These are phyloP conservation scores for Eucommia ulmoides DNA, from an alignment of 257 asterid species.

Conservation along the genomic window DNA sequence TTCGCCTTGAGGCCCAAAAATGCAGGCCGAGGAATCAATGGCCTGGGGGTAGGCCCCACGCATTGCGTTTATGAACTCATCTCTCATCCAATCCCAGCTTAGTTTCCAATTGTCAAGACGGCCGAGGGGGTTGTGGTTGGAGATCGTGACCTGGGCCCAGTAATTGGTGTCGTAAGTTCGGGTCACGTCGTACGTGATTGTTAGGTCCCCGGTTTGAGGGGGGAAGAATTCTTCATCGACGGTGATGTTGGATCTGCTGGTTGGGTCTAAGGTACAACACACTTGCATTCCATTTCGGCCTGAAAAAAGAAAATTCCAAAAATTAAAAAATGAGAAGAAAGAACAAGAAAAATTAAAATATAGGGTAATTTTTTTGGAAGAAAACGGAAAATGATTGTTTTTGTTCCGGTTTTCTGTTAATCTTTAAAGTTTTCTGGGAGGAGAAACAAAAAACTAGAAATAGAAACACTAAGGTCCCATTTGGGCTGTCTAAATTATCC, in stretches of 20 bases:
- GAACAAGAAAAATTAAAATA: background rate
- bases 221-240: constrained; percentile 47
- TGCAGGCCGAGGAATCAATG: constrained; percentile 54
- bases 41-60: constrained; percentile 76
- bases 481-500: too few species aligned
- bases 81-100: constrained; percentile 99
- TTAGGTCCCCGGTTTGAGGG: constrained; percentile 64
- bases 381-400: too few species aligned
- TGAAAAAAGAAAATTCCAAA: constrained; percentile 11
- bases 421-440: too few species aligned
- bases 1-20: constrained; percentile 68
- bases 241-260: constrained; percentile 34
- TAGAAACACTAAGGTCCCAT: too few species aligned
- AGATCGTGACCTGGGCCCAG: constrained; percentile 75
- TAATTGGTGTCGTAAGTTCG: constrained; percentile 62
- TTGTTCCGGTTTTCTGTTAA: too few species aligned
- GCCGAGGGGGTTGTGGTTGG: constrained; percentile 75
- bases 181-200: constrained; percentile 63
- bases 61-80: constrained; percentile 69
- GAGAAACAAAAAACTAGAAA: too few species aligned
- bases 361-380: too few species aligned
- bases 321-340: background rate
- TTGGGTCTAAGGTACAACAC: constrained; percentile 49
- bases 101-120: constrained; percentile 84
- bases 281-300: constrained; percentile 88